Base-by-base conservation (phyloP, 2,329 filamentous ascomycete species). In the Cryphonectria radicalis region DNA sequence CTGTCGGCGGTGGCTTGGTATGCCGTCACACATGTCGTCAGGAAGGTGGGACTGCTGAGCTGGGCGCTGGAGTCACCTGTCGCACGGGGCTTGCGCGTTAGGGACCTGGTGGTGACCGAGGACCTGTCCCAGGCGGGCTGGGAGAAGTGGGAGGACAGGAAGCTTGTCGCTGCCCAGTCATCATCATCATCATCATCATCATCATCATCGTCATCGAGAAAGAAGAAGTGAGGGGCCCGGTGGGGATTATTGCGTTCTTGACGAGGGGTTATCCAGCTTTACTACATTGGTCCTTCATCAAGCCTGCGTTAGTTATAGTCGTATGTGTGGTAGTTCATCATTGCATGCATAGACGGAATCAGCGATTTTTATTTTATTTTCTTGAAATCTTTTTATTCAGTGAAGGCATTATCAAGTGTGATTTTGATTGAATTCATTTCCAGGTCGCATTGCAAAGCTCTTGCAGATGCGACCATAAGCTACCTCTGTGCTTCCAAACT, bases 111-210 rank as follows among this genome's bases (percentile, higher is more conserved):
- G 17, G 86, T 97, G 8, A 91, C 92, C 79, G 95, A 98, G 82
- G 95, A 98, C 81, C 82, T 97, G 76, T 91, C 91, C 46, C 94
- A 97, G 83, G 92, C 94, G 59, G 96, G 96, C 2, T 99, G 95
- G 95, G 93, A 95, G 82, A 91, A 93, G 79, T 98, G 95, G 94
- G 91, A 95, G 80, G 84, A 85, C 65, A 82, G 77, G 75, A 84
- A 83, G 75, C 77, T 76, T 55, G 81, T 80, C 37, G 78, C 76
- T 22, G 73, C 75, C 68, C 77, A 78, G 70, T 76, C 76, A 22
- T 25, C 50, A 6, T 63, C 63, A 19, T 32, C 32, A 22, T 25
- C 50, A 6, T 63, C 63, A 19, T 76, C 76, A 22, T 25, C 50
- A 6, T 63, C 63, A 13, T 32, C 32, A 22, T 25, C 50, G 10